Conservation (phyloP, 148 eudicot genomes). For the Polygonum maritimum region DNA sequence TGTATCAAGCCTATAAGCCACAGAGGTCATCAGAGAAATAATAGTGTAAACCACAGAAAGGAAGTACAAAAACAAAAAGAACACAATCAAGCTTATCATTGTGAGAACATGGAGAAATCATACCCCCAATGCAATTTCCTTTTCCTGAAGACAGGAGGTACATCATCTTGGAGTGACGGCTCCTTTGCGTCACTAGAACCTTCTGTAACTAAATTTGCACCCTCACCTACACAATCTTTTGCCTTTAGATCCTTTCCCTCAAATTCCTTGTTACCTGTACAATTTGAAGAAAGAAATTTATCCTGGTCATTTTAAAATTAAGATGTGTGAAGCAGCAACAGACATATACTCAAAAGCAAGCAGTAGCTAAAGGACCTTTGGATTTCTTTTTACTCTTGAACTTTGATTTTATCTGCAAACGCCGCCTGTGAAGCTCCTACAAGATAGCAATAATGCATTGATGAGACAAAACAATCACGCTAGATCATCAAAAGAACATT, state of each 20-base stretch:
- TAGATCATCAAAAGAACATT: background rate
- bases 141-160: slow-evolving; percentile 1
- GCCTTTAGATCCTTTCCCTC: background rate
- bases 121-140: slow-evolving; percentile 12
- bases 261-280: background rate
- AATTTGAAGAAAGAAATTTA: background rate
- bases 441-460: background rate
- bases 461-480: background rate
- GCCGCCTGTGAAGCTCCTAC: slow-evolving; percentile 10
- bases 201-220: background rate
- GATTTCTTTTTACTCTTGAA: slow-evolving; percentile 1
- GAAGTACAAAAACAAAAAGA: background rate
- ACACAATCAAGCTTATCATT: background rate
- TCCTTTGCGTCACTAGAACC: background rate
- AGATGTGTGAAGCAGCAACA: background rate
- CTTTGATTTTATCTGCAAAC: slow-evolving; percentile 9
- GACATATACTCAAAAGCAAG: background rate
- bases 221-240: background rate
- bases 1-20: slow-evolving; percentile 2
- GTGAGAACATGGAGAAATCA: background rate
- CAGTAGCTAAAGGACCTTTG: background rate
- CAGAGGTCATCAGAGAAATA: background rate
- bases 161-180: background rate
- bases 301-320: background rate
- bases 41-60: background rate